Evolutionary conservation across 768 basidiomycete genomes (phyloP).

Genomic region (Boletellus sp.): DNA sequence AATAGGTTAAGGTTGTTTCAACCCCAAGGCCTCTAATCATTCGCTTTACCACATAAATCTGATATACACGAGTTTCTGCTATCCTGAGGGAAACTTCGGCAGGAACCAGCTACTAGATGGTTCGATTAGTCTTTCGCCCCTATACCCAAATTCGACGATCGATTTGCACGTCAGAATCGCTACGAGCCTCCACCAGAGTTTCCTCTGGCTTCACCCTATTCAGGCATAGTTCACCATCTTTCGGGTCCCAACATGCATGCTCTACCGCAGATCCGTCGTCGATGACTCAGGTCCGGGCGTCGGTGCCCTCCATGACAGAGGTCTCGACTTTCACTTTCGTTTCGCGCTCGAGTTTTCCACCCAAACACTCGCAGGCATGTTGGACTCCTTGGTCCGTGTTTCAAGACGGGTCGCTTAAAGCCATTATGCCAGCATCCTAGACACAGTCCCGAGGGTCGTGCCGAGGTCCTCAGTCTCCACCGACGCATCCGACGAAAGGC

Average conservation of each 20-base stretch:
- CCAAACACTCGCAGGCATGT: slow-evolving; percentile 79
- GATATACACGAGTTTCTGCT: slow-evolving; percentile 53
- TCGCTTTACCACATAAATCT: slow-evolving; percentile 66
- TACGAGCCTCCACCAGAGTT: slow-evolving; percentile 95
- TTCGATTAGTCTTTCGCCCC: slow-evolving; percentile 96
- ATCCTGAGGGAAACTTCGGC: slow-evolving; percentile 84
- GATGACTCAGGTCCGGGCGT: slow-evolving; percentile 72
- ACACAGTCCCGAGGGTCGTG: slow-evolving; percentile 34
- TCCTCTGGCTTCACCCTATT: slow-evolving; percentile 92
- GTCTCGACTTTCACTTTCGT: slow-evolving; percentile 71
- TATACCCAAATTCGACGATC: slow-evolving; percentile 94
- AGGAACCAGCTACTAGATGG: slow-evolving; percentile 93
- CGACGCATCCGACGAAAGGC: slow-evolving; percentile 3
- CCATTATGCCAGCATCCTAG: slow-evolving; percentile 77
- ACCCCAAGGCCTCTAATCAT: slow-evolving; percentile 91
- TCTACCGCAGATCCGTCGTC: slow-evolving; percentile 73
- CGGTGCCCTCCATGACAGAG: slow-evolving; percentile 64
- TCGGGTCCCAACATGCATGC: slow-evolving; percentile 85
- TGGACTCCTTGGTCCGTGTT: slow-evolving; percentile 87
- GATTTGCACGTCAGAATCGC: slow-evolving; percentile 97
- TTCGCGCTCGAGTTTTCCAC: slow-evolving; percentile 65
- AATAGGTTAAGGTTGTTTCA: slow-evolving; percentile 86
- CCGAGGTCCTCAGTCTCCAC: slow-evolving; percentile 11
- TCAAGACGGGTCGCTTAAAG: slow-evolving; percentile 80
- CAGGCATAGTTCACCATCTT: slow-evolving; percentile 90